Evolutionary conservation across 2,329 filamentous ascomycete genomes (phyloP).

Genomic region (Fusarium nisikadoi): DNA sequence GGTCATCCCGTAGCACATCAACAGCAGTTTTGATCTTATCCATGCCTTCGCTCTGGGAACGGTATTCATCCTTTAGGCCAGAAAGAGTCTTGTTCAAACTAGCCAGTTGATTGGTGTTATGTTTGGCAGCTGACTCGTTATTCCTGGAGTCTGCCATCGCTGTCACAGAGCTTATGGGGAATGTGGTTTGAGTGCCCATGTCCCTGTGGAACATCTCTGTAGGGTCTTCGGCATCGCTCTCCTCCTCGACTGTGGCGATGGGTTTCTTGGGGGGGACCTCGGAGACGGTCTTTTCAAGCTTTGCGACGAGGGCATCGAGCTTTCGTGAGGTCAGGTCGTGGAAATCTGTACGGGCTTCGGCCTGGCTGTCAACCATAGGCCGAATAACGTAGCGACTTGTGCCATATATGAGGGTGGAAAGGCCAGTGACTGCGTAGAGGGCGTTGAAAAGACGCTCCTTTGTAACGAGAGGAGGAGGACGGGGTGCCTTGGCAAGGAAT

Average conservation of each 20-base stretch:
- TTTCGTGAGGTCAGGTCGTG: conserved; percentile 59
- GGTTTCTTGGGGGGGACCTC: conserved; percentile 61
- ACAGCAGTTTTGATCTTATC: conserved; percentile 63
- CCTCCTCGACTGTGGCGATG: conserved; percentile 44
- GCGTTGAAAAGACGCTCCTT: conserved; percentile 67
- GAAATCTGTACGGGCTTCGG: conserved; percentile 63
- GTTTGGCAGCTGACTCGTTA: conserved; percentile 46
- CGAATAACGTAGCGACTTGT: conserved; percentile 74
- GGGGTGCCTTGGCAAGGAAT: conserved; percentile 68
- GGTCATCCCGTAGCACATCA: conserved; percentile 71
- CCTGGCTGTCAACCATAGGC: conserved; percentile 67
- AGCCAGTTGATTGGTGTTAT: conserved; percentile 56
- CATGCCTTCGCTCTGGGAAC: conserved; percentile 59
- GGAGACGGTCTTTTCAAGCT: conserved; percentile 69
- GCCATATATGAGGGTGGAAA: conserved; percentile 75
- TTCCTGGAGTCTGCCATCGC: conserved; percentile 14
- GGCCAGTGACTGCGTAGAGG: conserved; percentile 66
- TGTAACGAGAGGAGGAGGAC: conserved; percentile 71
- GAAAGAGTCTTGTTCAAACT: conserved; percentile 56
- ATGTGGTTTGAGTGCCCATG: conserved; percentile 79
- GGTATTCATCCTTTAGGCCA: conserved; percentile 56
- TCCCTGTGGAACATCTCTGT: conserved; percentile 85
- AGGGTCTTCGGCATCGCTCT: conserved; percentile 69
- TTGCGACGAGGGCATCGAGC: conserved; percentile 58
- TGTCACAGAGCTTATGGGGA: conserved; percentile 37